These are phyloP conservation scores for Saccharomycopsis oosterbeekiorum DNA, from an alignment of 805 yeast species.

Conservation along the genomic window DNA sequence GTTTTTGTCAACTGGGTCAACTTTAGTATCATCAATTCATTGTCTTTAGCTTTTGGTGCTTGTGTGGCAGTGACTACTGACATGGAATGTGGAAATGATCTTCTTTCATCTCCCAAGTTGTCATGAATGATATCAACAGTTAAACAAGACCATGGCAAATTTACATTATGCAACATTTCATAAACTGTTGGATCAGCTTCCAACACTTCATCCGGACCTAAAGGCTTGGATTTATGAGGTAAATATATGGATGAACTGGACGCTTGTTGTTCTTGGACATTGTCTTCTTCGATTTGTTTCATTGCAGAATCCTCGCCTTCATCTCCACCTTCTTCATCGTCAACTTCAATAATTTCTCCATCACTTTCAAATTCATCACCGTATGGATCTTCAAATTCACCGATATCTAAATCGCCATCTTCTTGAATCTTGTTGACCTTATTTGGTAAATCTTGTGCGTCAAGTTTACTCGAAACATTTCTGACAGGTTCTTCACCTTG, in stretches of 20 bases:
- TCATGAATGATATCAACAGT: conserved; percentile 88
- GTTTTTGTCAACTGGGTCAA: conserved; percentile 78
- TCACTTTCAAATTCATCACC: conserved; percentile 92
- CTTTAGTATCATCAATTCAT: conserved; percentile 78
- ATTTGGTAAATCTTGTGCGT: neutral
- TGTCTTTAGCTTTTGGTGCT: conserved; percentile 78
- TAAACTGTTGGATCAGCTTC: conserved; percentile 96
- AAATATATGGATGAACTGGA: conserved; percentile 49
- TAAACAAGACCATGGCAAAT: conserved; percentile 94
- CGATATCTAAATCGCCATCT: conserved; percentile 49
- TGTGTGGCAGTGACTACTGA: conserved; percentile 90
- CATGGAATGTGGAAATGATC: conserved; percentile 79
- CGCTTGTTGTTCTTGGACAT: conserved; percentile 22
- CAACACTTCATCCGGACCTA: conserved; percentile 91
- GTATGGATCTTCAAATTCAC: conserved; percentile 79
- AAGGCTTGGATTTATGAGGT: conserved; percentile 81
- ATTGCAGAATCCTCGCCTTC: conserved; percentile 27
- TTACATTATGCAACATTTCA: conserved; percentile 91
- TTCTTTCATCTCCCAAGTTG: conserved; percentile 74
- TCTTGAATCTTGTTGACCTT: conserved; percentile 25
- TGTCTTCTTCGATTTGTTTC: conserved; percentile 19
- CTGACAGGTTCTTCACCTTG: neutral
- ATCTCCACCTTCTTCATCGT: conserved; percentile 44
- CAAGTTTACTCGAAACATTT: neutral
- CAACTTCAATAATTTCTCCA: conserved; percentile 78